Evolutionary conservation across 1,284 basidiomycete species (phyloP).

Genomic region (Microbotryum silenes-acaulis): DNA sequence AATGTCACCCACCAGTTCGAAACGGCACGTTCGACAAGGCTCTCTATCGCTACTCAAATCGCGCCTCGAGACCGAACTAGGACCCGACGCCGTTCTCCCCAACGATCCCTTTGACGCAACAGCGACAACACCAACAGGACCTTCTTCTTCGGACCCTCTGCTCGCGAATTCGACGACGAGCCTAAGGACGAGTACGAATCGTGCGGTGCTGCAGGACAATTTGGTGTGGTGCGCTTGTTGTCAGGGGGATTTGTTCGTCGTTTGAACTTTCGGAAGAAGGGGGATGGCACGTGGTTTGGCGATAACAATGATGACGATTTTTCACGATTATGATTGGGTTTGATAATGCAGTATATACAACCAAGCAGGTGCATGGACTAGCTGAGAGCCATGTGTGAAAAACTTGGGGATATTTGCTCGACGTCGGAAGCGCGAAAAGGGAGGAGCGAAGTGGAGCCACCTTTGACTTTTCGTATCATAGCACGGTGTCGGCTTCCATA

Average conservation of each 20-base stretch:
- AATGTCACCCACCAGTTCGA: constrained; percentile 12
- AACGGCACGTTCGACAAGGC: constrained; percentile 27
- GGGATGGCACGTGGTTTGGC: too few relatives aligned
- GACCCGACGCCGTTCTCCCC: constrained; percentile 6
- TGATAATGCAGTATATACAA: too few relatives aligned
- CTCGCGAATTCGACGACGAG: neutral
- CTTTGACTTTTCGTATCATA: too few relatives aligned
- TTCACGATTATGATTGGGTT: too few relatives aligned
- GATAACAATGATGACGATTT: too few relatives aligned
- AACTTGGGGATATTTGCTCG: too few relatives aligned
- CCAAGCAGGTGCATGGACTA: too few relatives aligned
- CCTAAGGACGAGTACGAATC: constrained; percentile 5
- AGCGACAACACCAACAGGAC: neutral
- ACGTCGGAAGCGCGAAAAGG: too few relatives aligned
- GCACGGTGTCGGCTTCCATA: too few relatives aligned
- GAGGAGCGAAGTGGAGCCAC: too few relatives aligned
- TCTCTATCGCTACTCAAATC: constrained; percentile 29
- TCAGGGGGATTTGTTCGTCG: constrained; percentile 12
- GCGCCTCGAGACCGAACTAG: constrained; percentile 34
- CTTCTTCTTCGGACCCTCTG: neutral
- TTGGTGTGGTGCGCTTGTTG: constrained; percentile 30
- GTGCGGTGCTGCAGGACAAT: constrained; percentile 29
- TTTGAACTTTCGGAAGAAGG: neutral
- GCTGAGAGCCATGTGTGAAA: too few relatives aligned
- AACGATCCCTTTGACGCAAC: neutral